These are phyloP conservation scores for Lactarius sp. DNA, from an alignment of 768 basidiomycete genomes.

Conservation along the genomic window DNA sequence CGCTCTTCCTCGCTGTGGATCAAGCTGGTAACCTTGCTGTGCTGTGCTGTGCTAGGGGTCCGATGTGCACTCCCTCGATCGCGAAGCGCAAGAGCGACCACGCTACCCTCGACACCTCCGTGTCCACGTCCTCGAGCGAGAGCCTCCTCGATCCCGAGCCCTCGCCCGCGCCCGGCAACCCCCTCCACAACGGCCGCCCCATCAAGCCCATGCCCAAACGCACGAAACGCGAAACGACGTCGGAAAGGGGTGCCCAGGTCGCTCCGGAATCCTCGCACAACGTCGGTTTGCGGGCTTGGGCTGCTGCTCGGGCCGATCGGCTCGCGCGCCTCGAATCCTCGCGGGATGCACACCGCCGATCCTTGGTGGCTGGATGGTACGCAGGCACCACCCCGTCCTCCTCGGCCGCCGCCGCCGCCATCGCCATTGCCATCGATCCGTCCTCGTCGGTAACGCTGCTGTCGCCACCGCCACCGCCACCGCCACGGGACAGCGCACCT, in stretches of 20 bases:
- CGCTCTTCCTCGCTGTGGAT: background rate
- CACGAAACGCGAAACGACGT: background rate
- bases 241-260: too few relatives aligned
- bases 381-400: too few relatives aligned
- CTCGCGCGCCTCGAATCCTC: too few relatives aligned
- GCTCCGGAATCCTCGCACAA: background rate
- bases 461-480: too few relatives aligned
- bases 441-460: background rate
- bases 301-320: too few relatives aligned
- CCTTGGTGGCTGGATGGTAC: too few relatives aligned
- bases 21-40: too few relatives aligned
- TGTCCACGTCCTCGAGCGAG: background rate
- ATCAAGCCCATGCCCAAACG: constrained; percentile 13
- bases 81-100: constrained; percentile 11
- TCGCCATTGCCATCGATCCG: background rate
- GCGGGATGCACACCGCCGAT: too few relatives aligned
- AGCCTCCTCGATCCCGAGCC: background rate
- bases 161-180: background rate
- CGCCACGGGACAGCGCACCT: too few relatives aligned
- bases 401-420: background rate
- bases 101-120: constrained; percentile 13
- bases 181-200: background rate
- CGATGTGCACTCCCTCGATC: background rate
- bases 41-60: background rate
- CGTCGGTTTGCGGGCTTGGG: background rate